These are phyloP conservation scores for Volutella citrinella DNA, from an alignment of 2,329 filamentous ascomycete species.

Conservation along the genomic window DNA sequence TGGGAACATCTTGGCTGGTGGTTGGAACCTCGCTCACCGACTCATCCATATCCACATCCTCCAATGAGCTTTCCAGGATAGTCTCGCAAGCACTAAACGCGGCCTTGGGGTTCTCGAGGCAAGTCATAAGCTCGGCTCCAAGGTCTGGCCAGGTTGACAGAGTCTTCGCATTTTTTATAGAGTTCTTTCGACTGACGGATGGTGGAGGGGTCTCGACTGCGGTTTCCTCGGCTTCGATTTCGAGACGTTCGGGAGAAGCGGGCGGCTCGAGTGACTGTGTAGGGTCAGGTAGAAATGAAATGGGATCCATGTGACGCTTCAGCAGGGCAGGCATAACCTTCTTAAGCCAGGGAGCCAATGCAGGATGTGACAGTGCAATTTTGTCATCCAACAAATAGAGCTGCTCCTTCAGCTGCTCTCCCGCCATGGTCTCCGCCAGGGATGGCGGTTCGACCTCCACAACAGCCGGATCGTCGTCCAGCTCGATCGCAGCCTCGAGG, in stretches of 20 bases:
- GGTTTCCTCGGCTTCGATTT: constrained; percentile 18
- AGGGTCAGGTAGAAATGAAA: constrained; percentile 59
- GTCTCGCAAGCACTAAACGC: constrained; percentile 29
- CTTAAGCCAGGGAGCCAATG: constrained; percentile 55
- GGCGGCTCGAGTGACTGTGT: constrained; percentile 37
- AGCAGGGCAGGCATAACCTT: constrained; percentile 50
- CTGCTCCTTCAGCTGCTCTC: constrained; percentile 57
- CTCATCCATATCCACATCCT: constrained; percentile 24
- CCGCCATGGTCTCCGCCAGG: constrained; percentile 60
- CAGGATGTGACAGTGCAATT: constrained; percentile 57
- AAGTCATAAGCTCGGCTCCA: constrained; percentile 31
- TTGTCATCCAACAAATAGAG: constrained; percentile 53
- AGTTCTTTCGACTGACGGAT: constrained; percentile 8
- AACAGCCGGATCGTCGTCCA: constrained; percentile 64
- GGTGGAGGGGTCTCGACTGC: constrained; percentile 14
- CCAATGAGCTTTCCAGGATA: constrained; percentile 22
- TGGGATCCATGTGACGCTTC: constrained; percentile 55
- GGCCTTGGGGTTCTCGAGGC: constrained; percentile 25
- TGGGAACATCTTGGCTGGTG: constrained; percentile 9
- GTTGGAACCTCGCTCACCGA: constrained; percentile 14
- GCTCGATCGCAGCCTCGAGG: constrained; percentile 63
- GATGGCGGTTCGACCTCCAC: constrained; percentile 61
- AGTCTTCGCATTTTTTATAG: constrained; percentile 13
- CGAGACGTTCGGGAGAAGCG: too few relatives aligned
- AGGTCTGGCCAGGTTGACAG: constrained; percentile 32